phyloP scores from a whole-genome alignment of 2,329 filamentous ascomycete species.

The Colletotrichum costaricense region DNA sequence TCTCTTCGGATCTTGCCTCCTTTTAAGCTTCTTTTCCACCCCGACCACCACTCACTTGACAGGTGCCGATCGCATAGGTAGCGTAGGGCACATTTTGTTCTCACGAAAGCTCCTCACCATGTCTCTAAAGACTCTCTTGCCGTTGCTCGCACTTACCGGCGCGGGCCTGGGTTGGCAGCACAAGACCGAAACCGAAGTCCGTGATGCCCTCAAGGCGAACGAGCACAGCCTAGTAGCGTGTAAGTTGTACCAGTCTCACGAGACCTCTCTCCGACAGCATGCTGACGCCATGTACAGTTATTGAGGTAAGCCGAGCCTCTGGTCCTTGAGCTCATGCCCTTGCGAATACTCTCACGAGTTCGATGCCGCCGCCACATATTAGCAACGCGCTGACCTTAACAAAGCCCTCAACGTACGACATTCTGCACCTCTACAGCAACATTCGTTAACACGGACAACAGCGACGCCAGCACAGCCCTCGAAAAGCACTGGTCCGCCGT shows the following conservation, averaged over 20 bases:
- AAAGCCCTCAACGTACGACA: slow-evolving; percentile 23
- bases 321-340: neutral
- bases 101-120: neutral
- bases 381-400: slow-evolving; percentile 7
- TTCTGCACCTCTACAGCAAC: neutral
- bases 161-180: slow-evolving; percentile 19
- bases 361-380: neutral
- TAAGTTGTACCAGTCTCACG: slow-evolving; percentile 36
- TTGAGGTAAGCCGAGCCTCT: slow-evolving; percentile 10
- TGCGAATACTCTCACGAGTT: too few relatives aligned
- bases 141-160: slow-evolving; percentile 22
- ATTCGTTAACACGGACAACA: slow-evolving; percentile 30
- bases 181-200: slow-evolving; percentile 22
- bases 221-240: slow-evolving; percentile 46
- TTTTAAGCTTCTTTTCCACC: neutral
- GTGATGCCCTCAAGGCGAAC: slow-evolving; percentile 27
- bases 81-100: neutral
- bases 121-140: slow-evolving; percentile 26
- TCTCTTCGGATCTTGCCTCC: neutral
- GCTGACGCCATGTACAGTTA: slow-evolving; percentile 15
- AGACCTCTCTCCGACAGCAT: neutral
- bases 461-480: slow-evolving; percentile 45
- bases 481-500: slow-evolving; percentile 49
- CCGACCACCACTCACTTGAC: neutral
- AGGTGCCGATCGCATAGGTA: neutral